These are phyloP conservation scores for Claviceps fusiformis DNA, from an alignment of 2,329 filamentous ascomycete species.

Conservation along the genomic window DNA sequence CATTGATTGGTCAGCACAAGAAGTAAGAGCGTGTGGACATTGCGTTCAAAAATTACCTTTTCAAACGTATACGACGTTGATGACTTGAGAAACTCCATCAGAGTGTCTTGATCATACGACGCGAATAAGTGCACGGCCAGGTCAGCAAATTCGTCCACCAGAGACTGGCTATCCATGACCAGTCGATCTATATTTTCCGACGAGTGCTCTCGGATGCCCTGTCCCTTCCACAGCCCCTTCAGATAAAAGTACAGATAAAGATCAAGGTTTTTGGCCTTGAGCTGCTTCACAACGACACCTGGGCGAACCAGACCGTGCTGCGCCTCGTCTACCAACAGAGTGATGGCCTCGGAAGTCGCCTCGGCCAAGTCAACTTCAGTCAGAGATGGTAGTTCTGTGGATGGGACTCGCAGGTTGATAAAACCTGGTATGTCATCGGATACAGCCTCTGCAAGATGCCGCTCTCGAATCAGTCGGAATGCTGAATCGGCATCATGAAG, in stretches of 20 bases:
- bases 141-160: constrained; percentile 81
- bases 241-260: constrained; percentile 90
- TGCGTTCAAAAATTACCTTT: constrained; percentile 28
- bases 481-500: constrained; percentile 85
- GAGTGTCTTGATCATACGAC: constrained; percentile 60
- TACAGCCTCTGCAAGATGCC: constrained; percentile 80
- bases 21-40: neutral
- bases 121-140: constrained; percentile 78
- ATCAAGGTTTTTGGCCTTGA: constrained; percentile 51
- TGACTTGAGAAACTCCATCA: constrained; percentile 77
- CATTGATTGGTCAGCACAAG: constrained; percentile 7
- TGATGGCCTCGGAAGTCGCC: constrained; percentile 69
- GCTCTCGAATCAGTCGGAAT: constrained; percentile 73
- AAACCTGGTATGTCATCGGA: constrained; percentile 83
- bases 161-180: constrained; percentile 44
- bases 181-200: constrained; percentile 43
- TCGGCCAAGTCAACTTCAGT: constrained; percentile 60
- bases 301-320: constrained; percentile 76
- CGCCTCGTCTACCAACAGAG: constrained; percentile 78
- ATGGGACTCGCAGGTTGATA: constrained; percentile 71
- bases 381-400: constrained; percentile 52
- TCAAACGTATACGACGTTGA: constrained; percentile 86
- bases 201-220: constrained; percentile 43
- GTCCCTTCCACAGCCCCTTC: constrained; percentile 69
- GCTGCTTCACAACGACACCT: constrained; percentile 62